Conservation (phyloP, 2,329 filamentous ascomycete genomes). For the Colletotrichum somersetense region DNA sequence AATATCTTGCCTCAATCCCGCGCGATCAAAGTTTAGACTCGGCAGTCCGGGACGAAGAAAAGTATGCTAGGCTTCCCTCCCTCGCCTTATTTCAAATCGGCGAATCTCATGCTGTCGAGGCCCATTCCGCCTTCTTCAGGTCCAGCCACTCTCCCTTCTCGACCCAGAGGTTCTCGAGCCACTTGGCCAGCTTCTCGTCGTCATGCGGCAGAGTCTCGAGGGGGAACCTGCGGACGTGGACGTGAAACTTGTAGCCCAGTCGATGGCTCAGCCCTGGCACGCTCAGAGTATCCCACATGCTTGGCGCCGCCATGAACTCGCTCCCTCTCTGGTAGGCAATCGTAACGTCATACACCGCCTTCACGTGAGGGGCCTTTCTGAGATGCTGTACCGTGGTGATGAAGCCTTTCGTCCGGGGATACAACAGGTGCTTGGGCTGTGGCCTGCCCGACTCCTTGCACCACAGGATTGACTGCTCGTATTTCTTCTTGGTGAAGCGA, state of each 20-base stretch:
- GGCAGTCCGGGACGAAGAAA: neutral
- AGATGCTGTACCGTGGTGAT: constrained; percentile 70
- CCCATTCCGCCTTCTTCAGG: constrained; percentile 57
- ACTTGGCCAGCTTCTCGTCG: constrained; percentile 63
- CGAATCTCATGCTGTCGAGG: constrained; percentile 29
- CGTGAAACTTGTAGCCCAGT: constrained; percentile 61
- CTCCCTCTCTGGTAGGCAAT: constrained; percentile 63
- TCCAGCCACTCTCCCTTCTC: constrained; percentile 67
- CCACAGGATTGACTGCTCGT: constrained; percentile 63
- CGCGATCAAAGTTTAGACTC: neutral
- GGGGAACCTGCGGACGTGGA: constrained; percentile 62
- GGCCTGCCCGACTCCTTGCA: constrained; percentile 63
- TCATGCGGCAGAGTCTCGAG: constrained; percentile 61
- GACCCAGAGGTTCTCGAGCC: constrained; percentile 66
- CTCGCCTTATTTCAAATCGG: neutral
- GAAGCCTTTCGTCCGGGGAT: constrained; percentile 72
- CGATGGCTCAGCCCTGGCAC: constrained; percentile 54
- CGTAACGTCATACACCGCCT: constrained; percentile 67
- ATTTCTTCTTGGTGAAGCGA: constrained; percentile 67
- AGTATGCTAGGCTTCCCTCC: no score
- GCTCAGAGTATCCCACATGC: constrained; percentile 66
- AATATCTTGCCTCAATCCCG: neutral
- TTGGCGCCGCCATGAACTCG: constrained; percentile 60
- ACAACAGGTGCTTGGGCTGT: constrained; percentile 69
- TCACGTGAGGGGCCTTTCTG: constrained; percentile 62